Conservation (phyloP, 2,329 filamentous ascomycete species). For the Ophiobolus disseminans region DNA sequence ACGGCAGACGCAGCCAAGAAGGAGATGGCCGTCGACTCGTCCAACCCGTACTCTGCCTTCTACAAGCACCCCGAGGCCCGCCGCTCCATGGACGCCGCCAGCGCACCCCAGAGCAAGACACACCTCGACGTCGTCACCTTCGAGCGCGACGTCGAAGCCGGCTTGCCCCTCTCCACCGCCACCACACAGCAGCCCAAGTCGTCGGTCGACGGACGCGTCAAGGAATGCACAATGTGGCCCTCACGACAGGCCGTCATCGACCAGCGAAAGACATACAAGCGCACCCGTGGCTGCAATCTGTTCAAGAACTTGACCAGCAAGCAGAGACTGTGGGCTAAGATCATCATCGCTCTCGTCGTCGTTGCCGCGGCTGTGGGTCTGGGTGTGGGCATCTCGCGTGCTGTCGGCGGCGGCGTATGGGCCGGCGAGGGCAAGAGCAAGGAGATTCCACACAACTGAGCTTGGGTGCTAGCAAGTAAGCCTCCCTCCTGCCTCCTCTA, state of each 20-base stretch:
- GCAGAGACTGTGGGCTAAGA: slow-evolving; percentile 55
- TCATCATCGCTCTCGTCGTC: slow-evolving; percentile 54
- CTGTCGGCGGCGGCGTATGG: slow-evolving; percentile 58
- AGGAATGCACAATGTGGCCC: slow-evolving; percentile 62
- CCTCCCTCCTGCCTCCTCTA: not conserved
- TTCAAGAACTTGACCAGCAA: slow-evolving; percentile 53
- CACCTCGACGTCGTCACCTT: slow-evolving; percentile 40
- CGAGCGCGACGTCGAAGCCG: slow-evolving; percentile 52
- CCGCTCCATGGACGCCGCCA: slow-evolving; percentile 48
- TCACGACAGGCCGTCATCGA: slow-evolving; percentile 56
- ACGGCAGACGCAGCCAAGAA: slow-evolving; percentile 43
- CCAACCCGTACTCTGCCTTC: slow-evolving; percentile 56
- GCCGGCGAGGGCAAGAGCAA: slow-evolving; percentile 47
- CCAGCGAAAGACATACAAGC: slow-evolving; percentile 50
- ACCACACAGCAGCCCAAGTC: slow-evolving; percentile 51
- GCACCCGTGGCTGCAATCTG: slow-evolving; percentile 48
- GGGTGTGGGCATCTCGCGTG: slow-evolving; percentile 57
- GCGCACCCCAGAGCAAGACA: slow-evolving; percentile 36
- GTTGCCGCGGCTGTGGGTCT: slow-evolving; percentile 56
- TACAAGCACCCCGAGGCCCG: slow-evolving; percentile 56
- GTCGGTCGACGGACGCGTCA: slow-evolving; percentile 51
- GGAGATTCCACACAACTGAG: slow-evolving; percentile 41
- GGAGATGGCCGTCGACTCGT: slow-evolving; percentile 41
- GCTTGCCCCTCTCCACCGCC: slow-evolving; percentile 44
- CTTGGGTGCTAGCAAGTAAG: slow-evolving; percentile 14